These are phyloP conservation scores for Piromyces sp. DNA, from an alignment of 192 early-diverging fungal genomes.

Conservation along the genomic window DNA sequence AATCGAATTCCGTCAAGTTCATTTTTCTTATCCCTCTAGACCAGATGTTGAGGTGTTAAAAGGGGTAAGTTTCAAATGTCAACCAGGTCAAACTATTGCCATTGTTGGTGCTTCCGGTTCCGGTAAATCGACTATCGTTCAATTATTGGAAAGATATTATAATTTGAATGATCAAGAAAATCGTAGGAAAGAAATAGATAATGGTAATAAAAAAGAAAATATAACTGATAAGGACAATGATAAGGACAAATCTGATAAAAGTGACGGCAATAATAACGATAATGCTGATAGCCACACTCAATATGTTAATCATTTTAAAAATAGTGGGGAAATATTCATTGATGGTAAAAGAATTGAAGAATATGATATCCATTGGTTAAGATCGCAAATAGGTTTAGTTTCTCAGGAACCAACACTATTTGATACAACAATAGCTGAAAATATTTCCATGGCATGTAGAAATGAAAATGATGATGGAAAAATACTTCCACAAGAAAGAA, in stretches of 20 bases:
- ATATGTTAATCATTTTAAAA: too few relatives aligned
- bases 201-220: too few relatives aligned
- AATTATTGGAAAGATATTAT: slow-evolving; percentile 77
- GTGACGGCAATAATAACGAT: too few relatives aligned
- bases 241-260: too few relatives aligned
- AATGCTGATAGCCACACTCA: too few relatives aligned
- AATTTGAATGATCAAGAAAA: too few relatives aligned
- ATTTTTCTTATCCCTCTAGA: slow-evolving; percentile 69
- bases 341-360: slow-evolving; percentile 61
- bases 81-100: slow-evolving; percentile 65
- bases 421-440: slow-evolving; percentile 16
- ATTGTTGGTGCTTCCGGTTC: slow-evolving; percentile 75
- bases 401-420: slow-evolving; percentile 3
- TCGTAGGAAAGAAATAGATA: too few relatives aligned
- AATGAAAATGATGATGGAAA: too few relatives aligned
- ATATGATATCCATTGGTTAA: slow-evolving; percentile 59
- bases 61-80: slow-evolving; percentile 30
- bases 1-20: slow-evolving; percentile 57
- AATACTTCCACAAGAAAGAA: slow-evolving; percentile 8
- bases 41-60: slow-evolving; percentile 65
- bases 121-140: slow-evolving; percentile 75
- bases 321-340: slow-evolving; percentile 32
- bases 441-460: slow-evolving; percentile 31
- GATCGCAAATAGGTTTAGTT: slow-evolving; percentile 3
- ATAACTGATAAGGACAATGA: too few relatives aligned